Percentiles rank a stretch among this genome's conserved stretches.
These are phyloP conservation scores for Coemansia sp. DNA, from an alignment of 192 early-diverging fungal genomes.

Conservation along the genomic window DNA sequence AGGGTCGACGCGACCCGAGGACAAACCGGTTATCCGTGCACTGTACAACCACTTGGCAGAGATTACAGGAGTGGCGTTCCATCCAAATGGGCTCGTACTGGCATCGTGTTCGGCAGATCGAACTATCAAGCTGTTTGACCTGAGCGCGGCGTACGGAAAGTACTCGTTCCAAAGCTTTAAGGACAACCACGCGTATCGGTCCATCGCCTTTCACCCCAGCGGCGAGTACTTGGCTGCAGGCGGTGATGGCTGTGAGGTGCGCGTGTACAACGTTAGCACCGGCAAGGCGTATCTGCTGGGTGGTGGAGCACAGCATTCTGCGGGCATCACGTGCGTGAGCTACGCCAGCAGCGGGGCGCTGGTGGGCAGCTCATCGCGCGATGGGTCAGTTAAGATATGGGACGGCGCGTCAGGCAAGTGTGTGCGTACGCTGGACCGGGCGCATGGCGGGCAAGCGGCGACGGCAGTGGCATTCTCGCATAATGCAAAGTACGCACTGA, in stretches of 20 bases:
- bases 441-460: conserved; percentile 74
- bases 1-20: conserved; percentile 62
- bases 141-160: conserved; percentile 79
- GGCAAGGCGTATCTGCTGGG: conserved; percentile 72
- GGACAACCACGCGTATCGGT: conserved; percentile 76
- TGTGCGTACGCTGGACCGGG: conserved; percentile 71
- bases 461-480: conserved; percentile 75
- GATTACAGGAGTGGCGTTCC: conserved; percentile 85
- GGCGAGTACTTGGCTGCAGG: conserved; percentile 85
- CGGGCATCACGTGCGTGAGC: conserved; percentile 61
- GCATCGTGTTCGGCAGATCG: conserved; percentile 85
- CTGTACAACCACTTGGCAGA: conserved; percentile 83
- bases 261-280: conserved; percentile 86
- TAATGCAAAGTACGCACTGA: conserved; percentile 74
- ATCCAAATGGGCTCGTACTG: conserved; percentile 89
- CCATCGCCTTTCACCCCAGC: conserved; percentile 90
- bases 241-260: conserved; percentile 74
- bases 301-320: conserved; percentile 48
- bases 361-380: conserved; percentile 76
- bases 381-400: conserved; percentile 88
- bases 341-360: conserved; percentile 70
- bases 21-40: conserved; percentile 86
- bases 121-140: conserved; percentile 87
- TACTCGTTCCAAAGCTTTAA: conserved; percentile 81
- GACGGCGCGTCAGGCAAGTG: conserved; percentile 77